These are phyloP conservation scores for Phyllosticta citriasiana DNA, from an alignment of 2,329 filamentous ascomycete genomes.

Conservation along the genomic window DNA sequence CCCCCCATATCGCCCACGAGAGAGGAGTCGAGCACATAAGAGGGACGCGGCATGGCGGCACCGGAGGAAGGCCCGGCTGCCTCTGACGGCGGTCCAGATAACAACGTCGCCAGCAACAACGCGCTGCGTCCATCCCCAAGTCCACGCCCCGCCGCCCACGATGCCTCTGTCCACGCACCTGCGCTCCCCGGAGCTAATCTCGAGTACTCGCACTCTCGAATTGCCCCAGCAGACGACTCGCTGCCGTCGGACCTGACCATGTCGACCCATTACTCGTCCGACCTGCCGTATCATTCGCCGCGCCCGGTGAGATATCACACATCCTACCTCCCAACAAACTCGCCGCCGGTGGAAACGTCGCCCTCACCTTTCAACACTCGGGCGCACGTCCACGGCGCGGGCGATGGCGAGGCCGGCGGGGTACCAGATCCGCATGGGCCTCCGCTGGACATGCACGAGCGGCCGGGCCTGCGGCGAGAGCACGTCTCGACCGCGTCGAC, in stretches of 20 bases:
- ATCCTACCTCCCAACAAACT: slow-evolving; percentile 20
- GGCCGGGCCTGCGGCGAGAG: slow-evolving; percentile 32
- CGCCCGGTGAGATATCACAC: slow-evolving; percentile 26
- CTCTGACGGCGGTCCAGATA: background rate
- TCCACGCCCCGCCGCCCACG: background rate
- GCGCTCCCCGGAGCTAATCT: background rate
- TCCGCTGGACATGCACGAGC: slow-evolving; percentile 15
- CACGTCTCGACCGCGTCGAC: slow-evolving; percentile 30
- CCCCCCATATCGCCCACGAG: background rate
- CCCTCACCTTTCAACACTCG: slow-evolving; percentile 21
- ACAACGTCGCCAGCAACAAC: background rate
- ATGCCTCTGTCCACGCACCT: background rate
- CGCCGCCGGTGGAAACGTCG: slow-evolving; percentile 22
- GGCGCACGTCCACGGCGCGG: slow-evolving; percentile 15
- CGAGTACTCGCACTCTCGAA: background rate
- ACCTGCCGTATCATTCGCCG: slow-evolving; percentile 30
- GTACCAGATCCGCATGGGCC: slow-evolving; percentile 9
- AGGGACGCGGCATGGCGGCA: slow-evolving; percentile 6
- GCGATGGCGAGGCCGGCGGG: slow-evolving; percentile 4
- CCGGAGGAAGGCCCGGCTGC: slow-evolving; percentile 2
- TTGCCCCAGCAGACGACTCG: slow-evolving; percentile 11
- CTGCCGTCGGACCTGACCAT: background rate
- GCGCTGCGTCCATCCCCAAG: background rate
- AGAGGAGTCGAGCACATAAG: background rate
- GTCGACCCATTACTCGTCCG: slow-evolving; percentile 17